Conservation (phyloP, 805 yeast species). For the Dipodascus albidus region DNA sequence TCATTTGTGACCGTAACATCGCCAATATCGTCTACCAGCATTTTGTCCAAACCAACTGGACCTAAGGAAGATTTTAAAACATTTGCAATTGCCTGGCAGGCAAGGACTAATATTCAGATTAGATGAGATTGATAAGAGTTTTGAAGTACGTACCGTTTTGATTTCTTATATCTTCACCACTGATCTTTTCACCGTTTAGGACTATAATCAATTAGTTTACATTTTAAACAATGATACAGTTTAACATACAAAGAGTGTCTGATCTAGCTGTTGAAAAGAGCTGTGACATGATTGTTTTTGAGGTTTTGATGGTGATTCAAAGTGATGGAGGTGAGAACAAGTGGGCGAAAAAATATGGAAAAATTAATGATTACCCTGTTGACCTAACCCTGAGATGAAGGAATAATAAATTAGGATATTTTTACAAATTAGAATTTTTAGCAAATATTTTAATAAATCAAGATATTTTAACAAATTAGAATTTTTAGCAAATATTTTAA, state of each 20-base stretch:
- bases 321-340: too few species aligned
- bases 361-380: too few species aligned
- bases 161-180: conserved; percentile 93
- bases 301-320: too few species aligned
- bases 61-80: conserved; percentile 88
- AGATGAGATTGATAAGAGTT: not conserved
- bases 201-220: conserved; percentile 25
- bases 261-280: conserved; percentile 76
- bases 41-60: conserved; percentile 96
- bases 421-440: too few species aligned
- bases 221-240: not conserved
- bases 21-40: conserved; percentile 98
- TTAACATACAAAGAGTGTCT: conserved; percentile 61
- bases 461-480: too few species aligned
- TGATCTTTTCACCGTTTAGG: conserved; percentile 88
- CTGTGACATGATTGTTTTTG: conserved; percentile 41
- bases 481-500: too few species aligned
- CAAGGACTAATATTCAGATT: conserved; percentile 38
- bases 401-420: too few species aligned
- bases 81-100: conserved; percentile 79
- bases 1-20: conserved; percentile 98
- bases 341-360: too few species aligned
- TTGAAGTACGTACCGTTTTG: conserved; percentile 55
- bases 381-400: too few species aligned
- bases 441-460: too few species aligned